Evolutionary conservation across 2,329 filamentous ascomycete genomes (phyloP), one percentile per base, ranked within the genome.

Genomic region (Fusarium sp.): DNA sequence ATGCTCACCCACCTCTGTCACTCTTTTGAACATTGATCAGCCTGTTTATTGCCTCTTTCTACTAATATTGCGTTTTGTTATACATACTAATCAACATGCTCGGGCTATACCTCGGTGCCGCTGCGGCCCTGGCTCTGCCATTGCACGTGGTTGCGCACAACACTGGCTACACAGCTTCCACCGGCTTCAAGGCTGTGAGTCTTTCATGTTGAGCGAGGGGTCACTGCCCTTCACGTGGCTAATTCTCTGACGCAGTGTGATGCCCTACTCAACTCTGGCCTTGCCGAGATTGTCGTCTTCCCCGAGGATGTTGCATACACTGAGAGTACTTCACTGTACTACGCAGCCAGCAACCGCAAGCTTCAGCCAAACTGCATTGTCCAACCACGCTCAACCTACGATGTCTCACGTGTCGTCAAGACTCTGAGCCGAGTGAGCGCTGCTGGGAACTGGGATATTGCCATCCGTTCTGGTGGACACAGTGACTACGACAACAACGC

Each of bases 401-500:
- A 48, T 4, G 45, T 48, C 25, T 48, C 45, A 14, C 9, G 6
- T 7, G 19, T 15, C 9, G 45, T 39, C 17, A 48, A 48, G n/a
- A 35, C 45, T 32, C 45, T 48, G 3, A 39, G 7, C 7, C 11
- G 27, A 9, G 35, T 39, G 8, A 48, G 15, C 13, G 45, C 25
- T 19, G 45, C 45, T 6, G 45, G 45, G 3, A 48, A 48, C 17
- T 48, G 45, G 45, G 45, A 48, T 15, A 48, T 39, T 19, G 35
- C 45, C 9, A 15, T 48, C 6, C 45, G 45, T 13, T 32, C 35
- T 17, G 45, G 45, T n/a, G 45, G 45, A 14, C 45, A 48, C 13
- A 38, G 45, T 17, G 45, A 48, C 35, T 38, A 27, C n/a, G 45
- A 48, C 11, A 48, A 48, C 25, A 48, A 48, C 13, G 45, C 45